Evolutionary conservation across 108 stramenopile genomes (phyloP).

Genomic region (Cyclotella baltica): DNA sequence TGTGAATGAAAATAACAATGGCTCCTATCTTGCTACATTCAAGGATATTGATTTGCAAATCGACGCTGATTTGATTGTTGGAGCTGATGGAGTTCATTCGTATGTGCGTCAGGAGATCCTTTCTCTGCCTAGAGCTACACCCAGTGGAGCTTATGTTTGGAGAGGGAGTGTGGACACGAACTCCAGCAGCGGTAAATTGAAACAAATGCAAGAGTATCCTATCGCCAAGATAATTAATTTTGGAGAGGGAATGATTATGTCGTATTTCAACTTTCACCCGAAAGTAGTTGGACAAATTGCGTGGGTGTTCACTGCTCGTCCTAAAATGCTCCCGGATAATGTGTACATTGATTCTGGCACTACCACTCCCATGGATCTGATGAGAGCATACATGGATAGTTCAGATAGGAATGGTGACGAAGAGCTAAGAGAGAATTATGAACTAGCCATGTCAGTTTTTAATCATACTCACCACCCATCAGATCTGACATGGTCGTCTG

Average conservation of each 20-base stretch:
- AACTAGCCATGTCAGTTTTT: constrained; percentile 1
- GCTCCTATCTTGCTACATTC: constrained; percentile 4
- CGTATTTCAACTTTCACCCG: constrained; percentile 38
- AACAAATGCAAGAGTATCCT: background rate
- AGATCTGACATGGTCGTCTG: background rate
- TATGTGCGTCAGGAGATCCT: constrained; percentile 28
- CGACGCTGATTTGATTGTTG: constrained; percentile 34
- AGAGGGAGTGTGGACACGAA: background rate
- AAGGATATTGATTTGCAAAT: constrained; percentile 5
- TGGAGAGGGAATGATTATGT: constrained; percentile 16
- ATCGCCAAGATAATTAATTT: background rate
- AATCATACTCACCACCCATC: background rate
- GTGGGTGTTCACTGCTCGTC: constrained; percentile 30
- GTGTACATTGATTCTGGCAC: constrained; percentile 13
- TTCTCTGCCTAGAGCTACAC: background rate
- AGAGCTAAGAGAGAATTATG: constrained; percentile 3
- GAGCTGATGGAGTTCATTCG: constrained; percentile 58
- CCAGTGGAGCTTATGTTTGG: background rate
- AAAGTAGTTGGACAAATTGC: constrained; percentile 13
- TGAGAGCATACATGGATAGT: constrained; percentile 17
- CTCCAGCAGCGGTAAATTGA: background rate
- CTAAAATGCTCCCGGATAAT: constrained; percentile 10
- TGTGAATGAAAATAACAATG: background rate
- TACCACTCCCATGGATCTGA: constrained; percentile 28
- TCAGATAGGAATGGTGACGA: background rate